A percentile compares a stretch with the other conserved stretches of the same genome.
phyloP scores from a whole-genome alignment of 306 rosid species.

The Dryas drummondii region DNA sequence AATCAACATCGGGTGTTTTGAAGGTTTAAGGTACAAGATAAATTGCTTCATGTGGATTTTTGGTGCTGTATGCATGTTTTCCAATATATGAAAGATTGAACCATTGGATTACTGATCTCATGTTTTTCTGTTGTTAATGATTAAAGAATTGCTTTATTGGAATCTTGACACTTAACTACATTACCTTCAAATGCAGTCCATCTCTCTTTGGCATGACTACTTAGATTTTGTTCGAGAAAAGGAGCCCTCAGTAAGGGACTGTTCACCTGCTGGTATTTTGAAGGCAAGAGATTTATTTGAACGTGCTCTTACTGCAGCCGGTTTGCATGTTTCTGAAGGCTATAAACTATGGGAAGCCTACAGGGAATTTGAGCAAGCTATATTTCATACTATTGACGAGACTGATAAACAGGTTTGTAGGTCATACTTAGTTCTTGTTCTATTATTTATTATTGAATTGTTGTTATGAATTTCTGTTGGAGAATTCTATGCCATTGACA shows the following conservation, averaged over 20 bases:
- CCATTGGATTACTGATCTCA: neutral
- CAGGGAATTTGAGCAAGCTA: slow-evolving; percentile 69
- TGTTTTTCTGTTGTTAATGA: slow-evolving; percentile 8
- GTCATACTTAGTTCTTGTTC: neutral
- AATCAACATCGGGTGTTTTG: neutral
- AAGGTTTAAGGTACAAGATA: neutral
- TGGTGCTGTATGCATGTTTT: neutral
- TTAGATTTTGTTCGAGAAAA: slow-evolving; percentile 57
- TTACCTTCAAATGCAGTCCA: slow-evolving; percentile 59
- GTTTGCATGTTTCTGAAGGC: slow-evolving; percentile 83
- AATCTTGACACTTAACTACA: slow-evolving; percentile 19
- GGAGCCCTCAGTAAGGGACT: slow-evolving; percentile 54
- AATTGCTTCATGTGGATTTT: neutral
- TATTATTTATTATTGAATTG: neutral
- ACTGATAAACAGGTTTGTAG: slow-evolving; percentile 58
- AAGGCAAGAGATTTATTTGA: slow-evolving; percentile 81
- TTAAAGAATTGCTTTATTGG: neutral
- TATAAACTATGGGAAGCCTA: slow-evolving; percentile 78
- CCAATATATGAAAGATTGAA: neutral
- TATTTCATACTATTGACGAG: slow-evolving; percentile 48
- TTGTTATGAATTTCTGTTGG: neutral
- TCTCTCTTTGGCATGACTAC: slow-evolving; percentile 78
- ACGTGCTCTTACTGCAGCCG: slow-evolving; percentile 78
- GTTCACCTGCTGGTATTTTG: slow-evolving; percentile 57
- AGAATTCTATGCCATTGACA: slow-evolving; percentile 1